Evolutionary conservation across 768 basidiomycete genomes (phyloP).

Genomic region (Amanita pallidorosea): DNA sequence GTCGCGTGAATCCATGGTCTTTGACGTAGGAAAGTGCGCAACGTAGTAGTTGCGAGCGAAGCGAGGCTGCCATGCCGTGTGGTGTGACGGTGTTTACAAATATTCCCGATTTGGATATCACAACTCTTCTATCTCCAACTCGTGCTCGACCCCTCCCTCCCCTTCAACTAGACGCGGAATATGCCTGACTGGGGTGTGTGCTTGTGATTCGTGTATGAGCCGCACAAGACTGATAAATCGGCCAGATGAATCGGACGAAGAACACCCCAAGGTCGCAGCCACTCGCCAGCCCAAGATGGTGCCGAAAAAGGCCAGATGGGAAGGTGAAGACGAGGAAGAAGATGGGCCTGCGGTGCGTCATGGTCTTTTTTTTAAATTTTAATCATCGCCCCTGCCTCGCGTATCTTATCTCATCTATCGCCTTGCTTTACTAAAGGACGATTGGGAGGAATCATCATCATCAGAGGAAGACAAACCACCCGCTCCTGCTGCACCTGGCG

Average conservation of each 20-base stretch:
- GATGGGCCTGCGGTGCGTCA: slow-evolving; percentile 63
- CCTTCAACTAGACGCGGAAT: neutral
- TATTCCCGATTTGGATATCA: neutral
- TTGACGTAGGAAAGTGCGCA: slow-evolving; percentile 53
- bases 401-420: neutral
- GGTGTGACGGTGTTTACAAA: too few relatives aligned
- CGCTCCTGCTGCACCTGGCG: slow-evolving; percentile 30
- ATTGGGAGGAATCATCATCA: slow-evolving; percentile 89
- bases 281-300: slow-evolving; percentile 14
- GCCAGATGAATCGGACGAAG: slow-evolving; percentile 29
- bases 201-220: neutral
- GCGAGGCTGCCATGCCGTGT: neutral
- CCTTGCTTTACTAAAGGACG: slow-evolving; percentile 62
- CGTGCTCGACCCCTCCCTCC: neutral
- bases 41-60: slow-evolving; percentile 36
- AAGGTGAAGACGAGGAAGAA: slow-evolving; percentile 86
- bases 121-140: neutral
- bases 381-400: neutral
- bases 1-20: slow-evolving; percentile 66
- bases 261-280: slow-evolving; percentile 11
- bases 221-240: neutral
- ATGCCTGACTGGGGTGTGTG: slow-evolving; percentile 34
- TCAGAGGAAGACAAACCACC: slow-evolving; percentile 34
- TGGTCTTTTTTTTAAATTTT: neutral
- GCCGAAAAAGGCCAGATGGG: slow-evolving; percentile 58